Percentiles rank a stretch among this genome's conserved stretches.
Evolutionary conservation across 441 rosid species (phyloP).

Genomic region (Syzygium malaccense): DNA sequence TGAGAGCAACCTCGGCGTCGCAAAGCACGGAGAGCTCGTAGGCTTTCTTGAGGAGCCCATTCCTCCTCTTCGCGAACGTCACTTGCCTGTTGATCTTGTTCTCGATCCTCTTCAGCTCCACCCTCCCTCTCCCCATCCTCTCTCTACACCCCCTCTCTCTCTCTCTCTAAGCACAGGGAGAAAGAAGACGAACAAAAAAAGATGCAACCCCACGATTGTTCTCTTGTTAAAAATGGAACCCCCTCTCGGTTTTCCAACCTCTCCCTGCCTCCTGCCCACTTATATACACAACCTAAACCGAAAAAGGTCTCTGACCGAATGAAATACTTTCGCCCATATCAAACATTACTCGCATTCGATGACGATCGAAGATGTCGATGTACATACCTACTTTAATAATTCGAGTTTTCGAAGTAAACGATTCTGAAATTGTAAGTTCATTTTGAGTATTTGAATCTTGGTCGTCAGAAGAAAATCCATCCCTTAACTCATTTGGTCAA

Average conservation of each 20-base stretch:
- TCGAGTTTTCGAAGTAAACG: not conserved
- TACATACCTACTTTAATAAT: not conserved
- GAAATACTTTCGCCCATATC: not conserved
- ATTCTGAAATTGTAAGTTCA: not conserved
- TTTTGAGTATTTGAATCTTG: not conserved
- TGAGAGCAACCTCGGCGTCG: constrained; percentile 99
- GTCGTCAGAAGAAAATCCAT: not conserved
- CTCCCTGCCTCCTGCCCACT: not conserved
- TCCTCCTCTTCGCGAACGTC: constrained; percentile 97
- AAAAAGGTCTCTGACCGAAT: not conserved
- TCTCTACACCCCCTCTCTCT: not conserved
- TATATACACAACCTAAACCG: not conserved
- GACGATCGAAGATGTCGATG: not conserved
- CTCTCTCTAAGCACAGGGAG: not conserved
- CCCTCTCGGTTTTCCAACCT: not conserved
- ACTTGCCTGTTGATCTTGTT: constrained; percentile 99
- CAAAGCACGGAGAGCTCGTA: constrained; percentile 98
- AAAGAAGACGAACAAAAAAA: not conserved
- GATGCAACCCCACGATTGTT: not conserved
- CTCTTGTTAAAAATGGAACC: not conserved
- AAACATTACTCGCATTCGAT: not conserved
- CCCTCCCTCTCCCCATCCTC: constrained; percentile 95
- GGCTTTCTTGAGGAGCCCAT: constrained; percentile 98
- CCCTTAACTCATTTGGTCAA: not conserved
- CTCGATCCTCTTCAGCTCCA: constrained; percentile 98